These are phyloP conservation scores for Paramecium biaurelia DNA, from an alignment of 73 alveolate genomes.

Conservation along the genomic window DNA sequence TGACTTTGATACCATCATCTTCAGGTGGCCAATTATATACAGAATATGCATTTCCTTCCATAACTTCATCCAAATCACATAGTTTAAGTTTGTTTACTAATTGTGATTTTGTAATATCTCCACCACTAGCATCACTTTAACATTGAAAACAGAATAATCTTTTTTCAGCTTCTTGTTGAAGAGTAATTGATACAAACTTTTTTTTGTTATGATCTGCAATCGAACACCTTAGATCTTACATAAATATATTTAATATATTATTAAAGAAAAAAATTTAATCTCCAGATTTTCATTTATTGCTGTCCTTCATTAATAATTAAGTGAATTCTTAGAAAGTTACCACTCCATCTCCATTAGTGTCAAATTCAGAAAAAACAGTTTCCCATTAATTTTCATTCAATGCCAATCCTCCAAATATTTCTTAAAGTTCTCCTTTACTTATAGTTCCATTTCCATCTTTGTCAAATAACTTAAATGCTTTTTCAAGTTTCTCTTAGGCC, in stretches of 20 bases:
- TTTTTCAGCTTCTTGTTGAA: background rate
- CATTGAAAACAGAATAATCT: conserved; percentile 35
- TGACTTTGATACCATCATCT: background rate
- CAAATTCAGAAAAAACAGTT: background rate
- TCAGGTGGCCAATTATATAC: conserved; percentile 54
- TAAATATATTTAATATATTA: background rate
- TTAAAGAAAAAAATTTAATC: background rate
- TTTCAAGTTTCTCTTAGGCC: background rate
- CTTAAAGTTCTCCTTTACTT: conserved; percentile 14
- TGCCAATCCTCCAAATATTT: conserved; percentile 32
- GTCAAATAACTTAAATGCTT: conserved; percentile 27
- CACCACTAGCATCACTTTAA: background rate
- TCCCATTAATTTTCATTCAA: background rate
- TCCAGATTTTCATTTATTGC: background rate
- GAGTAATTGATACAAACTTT: conserved; percentile 1
- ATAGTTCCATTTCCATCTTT: conserved; percentile 48
- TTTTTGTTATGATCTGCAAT: conserved; percentile 1
- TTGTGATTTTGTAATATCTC: background rate
- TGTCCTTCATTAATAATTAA: background rate
- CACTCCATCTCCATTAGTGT: conserved; percentile 30
- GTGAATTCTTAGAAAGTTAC: conserved; percentile 20
- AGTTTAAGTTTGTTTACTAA: background rate
- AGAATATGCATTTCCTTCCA: conserved; percentile 24
- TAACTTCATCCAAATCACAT: conserved; percentile 46
- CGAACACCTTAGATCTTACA: conserved; percentile 8